A percentile compares a stretch with the other conserved stretches of the same genome.
Evolutionary conservation across 2,329 filamentous ascomycete genomes (phyloP).

Genomic region (Neonectria neomacrospora): DNA sequence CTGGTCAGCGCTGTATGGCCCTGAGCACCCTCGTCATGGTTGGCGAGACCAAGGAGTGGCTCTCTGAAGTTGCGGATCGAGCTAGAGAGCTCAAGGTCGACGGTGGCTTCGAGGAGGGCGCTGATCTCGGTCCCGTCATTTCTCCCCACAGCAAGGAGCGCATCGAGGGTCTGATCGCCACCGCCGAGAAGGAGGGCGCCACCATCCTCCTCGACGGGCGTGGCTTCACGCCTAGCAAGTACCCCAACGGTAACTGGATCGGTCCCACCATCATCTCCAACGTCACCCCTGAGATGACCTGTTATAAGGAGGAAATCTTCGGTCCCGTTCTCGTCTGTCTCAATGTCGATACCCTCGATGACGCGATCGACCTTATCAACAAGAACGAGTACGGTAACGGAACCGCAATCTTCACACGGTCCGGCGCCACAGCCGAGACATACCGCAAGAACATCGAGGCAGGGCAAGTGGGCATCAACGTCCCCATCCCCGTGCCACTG

Average conservation of each 20-base stretch:
- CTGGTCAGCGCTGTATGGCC: conserved; percentile 89
- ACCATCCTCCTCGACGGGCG: conserved; percentile 85
- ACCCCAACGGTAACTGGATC: conserved; percentile 87
- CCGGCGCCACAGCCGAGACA: conserved; percentile 78
- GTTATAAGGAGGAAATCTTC: conserved; percentile 88
- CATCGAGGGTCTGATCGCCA: conserved; percentile 80
- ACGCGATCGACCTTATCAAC: conserved; percentile 85
- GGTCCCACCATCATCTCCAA: conserved; percentile 85
- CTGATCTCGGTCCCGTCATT: conserved; percentile 86
- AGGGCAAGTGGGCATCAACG: conserved; percentile 87
- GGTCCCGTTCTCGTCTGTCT: conserved; percentile 86
- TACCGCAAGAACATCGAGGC: conserved; percentile 87
- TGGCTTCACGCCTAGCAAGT: conserved; percentile 78
- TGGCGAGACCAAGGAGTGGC: conserved; percentile 86
- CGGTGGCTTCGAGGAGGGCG: conserved; percentile 82
- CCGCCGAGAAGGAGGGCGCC: conserved; percentile 82
- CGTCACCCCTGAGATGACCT: conserved; percentile 83
- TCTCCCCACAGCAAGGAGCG: conserved; percentile 81
- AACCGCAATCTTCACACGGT: conserved; percentile 84
- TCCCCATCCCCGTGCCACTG: conserved; percentile 78
- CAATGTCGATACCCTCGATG: conserved; percentile 80
- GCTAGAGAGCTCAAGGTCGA: conserved; percentile 79
- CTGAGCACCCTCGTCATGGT: conserved; percentile 85
- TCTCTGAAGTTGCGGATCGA: conserved; percentile 79
- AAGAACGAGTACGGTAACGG: conserved; percentile 89